A percentile compares a stretch with the other conserved stretches of the same genome.
Evolutionary conservation across 192 early-diverging fungal species (phyloP).

Genomic region (Backusella psychrophila): DNA sequence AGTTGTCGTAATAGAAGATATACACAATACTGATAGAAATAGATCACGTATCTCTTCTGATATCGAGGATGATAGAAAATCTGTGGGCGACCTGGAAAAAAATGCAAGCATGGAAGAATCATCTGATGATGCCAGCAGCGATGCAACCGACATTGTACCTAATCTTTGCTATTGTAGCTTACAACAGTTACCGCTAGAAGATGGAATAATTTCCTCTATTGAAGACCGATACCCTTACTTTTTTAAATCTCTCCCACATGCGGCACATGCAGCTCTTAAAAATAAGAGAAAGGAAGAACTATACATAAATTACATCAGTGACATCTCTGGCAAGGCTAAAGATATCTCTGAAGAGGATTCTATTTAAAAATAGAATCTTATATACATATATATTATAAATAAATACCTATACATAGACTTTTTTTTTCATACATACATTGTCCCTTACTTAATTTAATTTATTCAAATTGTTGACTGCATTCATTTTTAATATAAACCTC

Average conservation of each 20-base stretch:
- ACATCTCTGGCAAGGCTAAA: not conserved
- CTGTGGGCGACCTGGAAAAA: not conserved
- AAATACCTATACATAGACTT: not conserved
- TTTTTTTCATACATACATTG: not conserved
- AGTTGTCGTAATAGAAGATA: not conserved
- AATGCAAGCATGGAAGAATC: not conserved
- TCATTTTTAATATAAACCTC: not conserved
- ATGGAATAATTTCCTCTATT: conserved; percentile 8
- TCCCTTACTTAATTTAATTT: not conserved
- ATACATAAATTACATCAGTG: not conserved
- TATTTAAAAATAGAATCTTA: not conserved
- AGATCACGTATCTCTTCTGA: not conserved
- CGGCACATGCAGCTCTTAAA: conserved; percentile 21
- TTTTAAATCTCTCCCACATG: conserved; percentile 25
- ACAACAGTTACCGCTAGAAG: not conserved
- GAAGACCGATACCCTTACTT: conserved; percentile 32
- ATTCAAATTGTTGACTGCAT: not conserved
- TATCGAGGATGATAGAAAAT: not conserved
- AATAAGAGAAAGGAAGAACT: not conserved
- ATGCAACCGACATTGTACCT: not conserved
- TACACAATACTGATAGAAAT: not conserved
- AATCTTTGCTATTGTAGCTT: not conserved
- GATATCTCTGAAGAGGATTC: not conserved
- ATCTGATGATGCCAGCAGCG: not conserved
- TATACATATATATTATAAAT: not conserved